Evolutionary conservation across 2,329 filamentous ascomycete genomes (phyloP).

Genomic region (Cryphonectria radicalis): DNA sequence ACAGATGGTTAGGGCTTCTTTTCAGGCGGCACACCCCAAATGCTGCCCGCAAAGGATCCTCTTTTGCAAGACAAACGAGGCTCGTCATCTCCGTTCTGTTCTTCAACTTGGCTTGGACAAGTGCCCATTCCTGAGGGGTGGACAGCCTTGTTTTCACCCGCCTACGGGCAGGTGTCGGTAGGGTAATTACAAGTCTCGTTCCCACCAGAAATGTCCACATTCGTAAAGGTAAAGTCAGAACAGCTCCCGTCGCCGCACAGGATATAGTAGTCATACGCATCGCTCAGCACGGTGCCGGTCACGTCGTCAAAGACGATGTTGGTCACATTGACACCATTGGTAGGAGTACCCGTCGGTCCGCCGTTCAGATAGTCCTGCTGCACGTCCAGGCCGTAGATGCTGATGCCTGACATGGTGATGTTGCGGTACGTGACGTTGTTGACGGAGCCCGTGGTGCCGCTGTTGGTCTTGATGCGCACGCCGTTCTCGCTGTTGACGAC

Average conservation of each 20-base stretch:
- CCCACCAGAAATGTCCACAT: conserved; percentile 55
- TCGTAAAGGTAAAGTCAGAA: conserved; percentile 57
- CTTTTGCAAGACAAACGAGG: neutral
- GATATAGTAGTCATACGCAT: conserved; percentile 53
- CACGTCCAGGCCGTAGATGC: conserved; percentile 43
- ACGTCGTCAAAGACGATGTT: conserved; percentile 49
- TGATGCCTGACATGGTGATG: conserved; percentile 34
- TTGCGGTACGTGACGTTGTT: conserved; percentile 42
- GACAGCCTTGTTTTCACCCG: neutral
- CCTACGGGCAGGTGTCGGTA: conserved; percentile 15
- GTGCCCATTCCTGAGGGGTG: no score
- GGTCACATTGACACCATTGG: conserved; percentile 58
- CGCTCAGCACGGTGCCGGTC: conserved; percentile 45
- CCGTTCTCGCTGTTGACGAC: conserved; percentile 59
- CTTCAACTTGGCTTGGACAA: neutral
- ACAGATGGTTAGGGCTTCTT: no score
- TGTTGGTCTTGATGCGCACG: conserved; percentile 55
- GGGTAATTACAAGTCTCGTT: conserved; percentile 33
- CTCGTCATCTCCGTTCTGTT: neutral
- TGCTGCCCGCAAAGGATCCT: neutral
- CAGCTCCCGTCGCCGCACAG: conserved; percentile 57
- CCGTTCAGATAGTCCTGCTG: conserved; percentile 54
- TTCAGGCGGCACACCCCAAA: neutral
- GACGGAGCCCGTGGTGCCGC: conserved; percentile 49
- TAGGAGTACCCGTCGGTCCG: conserved; percentile 49